Evolutionary conservation across 2,329 filamentous ascomycete species (phyloP).

Genomic region (Cordyceps cateniannulata): DNA sequence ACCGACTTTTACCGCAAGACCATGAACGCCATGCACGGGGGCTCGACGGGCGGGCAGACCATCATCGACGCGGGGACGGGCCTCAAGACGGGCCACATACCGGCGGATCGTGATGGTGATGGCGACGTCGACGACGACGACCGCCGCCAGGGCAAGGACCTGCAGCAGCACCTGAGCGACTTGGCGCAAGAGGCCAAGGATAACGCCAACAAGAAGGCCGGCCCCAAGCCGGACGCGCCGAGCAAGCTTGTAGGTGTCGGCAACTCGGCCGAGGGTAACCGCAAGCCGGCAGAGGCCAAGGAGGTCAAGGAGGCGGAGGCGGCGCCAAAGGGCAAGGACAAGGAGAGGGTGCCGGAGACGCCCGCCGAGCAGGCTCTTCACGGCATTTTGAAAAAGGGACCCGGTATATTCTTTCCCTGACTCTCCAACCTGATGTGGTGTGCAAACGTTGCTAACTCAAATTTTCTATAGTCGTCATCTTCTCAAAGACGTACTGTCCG

Average conservation of each 20-base stretch:
- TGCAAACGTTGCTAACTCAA: background rate
- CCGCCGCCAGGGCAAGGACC: constrained; percentile 40
- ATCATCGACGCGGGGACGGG: constrained; percentile 35
- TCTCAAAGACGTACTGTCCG: constrained; percentile 91
- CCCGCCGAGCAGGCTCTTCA: constrained; percentile 67
- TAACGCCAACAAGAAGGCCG: constrained; percentile 59
- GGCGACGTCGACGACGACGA: constrained; percentile 52
- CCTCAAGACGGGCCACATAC: constrained; percentile 32
- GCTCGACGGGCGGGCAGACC: constrained; percentile 26
- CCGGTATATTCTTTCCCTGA: constrained; percentile 56
- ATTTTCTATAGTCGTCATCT: constrained; percentile 72
- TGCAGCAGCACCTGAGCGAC: constrained; percentile 57
- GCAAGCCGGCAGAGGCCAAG: constrained; percentile 25
- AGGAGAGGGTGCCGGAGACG: constrained; percentile 40
- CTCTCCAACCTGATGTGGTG: no score
- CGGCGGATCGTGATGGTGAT: constrained; percentile 47
- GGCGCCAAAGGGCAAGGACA: constrained; percentile 13
- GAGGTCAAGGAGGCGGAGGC: background rate
- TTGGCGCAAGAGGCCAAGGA: constrained; percentile 65
- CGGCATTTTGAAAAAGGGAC: constrained; percentile 73
- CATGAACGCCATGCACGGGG: constrained; percentile 44
- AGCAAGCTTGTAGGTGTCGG: constrained; percentile 53
- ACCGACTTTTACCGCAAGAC: constrained; percentile 57
- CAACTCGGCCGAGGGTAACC: constrained; percentile 48
- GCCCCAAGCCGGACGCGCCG: constrained; percentile 53